Evolutionary conservation across 805 yeast species (phyloP).

Genomic region (Ogataea neopini): DNA sequence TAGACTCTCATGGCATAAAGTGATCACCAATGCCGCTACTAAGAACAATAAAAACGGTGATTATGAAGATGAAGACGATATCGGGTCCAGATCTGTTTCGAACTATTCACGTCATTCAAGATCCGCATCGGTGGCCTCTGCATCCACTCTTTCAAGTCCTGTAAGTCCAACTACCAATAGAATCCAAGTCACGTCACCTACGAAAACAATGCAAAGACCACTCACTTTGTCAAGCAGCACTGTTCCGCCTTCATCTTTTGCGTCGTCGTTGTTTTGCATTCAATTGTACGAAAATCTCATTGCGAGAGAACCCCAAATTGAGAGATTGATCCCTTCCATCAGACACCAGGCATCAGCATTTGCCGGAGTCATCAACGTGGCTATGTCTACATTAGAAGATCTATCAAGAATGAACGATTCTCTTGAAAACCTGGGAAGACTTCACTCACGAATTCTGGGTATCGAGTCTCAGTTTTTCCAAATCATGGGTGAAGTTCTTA

Average conservation of each 20-base stretch:
- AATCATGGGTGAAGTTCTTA: slow-evolving; percentile 70
- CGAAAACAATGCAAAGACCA: not conserved
- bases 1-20: slow-evolving; percentile 48
- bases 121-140: not conserved
- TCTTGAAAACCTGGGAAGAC: slow-evolving; percentile 63
- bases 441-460: slow-evolving; percentile 74
- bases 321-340: slow-evolving; percentile 68
- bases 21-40: slow-evolving; percentile 25
- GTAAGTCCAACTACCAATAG: not conserved
- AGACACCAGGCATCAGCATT: slow-evolving; percentile 78
- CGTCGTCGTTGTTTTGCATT: slow-evolving; percentile 66
- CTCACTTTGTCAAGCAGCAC: not conserved
- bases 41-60: not conserved
- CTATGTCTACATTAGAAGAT: slow-evolving; percentile 64
- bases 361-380: slow-evolving; percentile 73
- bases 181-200: not conserved
- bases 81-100: not conserved
- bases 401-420: slow-evolving; percentile 58
- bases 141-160: not conserved
- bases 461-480: slow-evolving; percentile 69
- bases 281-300: slow-evolving; percentile 75
- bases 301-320: slow-evolving; percentile 59
- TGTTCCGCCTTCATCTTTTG: slow-evolving; percentile 36
- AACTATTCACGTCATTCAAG: not conserved
- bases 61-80: not conserved